phyloP scores from a whole-genome alignment of 345 rosid species.

The Eutrema japonicum region DNA sequence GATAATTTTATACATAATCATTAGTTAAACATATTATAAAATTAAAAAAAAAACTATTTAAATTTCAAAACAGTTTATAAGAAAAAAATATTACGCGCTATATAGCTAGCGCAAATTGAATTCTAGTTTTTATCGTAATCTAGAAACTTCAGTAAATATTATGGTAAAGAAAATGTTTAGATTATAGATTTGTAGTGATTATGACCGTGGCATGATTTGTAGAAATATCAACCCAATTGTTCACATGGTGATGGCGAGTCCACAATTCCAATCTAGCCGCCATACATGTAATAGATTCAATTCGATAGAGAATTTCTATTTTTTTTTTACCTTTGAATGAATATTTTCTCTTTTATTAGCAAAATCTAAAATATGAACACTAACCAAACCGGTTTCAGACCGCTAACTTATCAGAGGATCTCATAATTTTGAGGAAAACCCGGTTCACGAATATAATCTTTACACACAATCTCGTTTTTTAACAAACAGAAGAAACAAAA shows the following conservation, averaged over 20 bases:
- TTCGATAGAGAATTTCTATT: background rate
- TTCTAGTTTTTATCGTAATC: too few species aligned
- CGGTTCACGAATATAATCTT: background rate
- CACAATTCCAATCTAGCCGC: background rate
- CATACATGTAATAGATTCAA: conserved; percentile 1
- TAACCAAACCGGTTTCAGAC: background rate
- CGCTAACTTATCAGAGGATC: background rate
- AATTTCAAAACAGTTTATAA: too few species aligned
- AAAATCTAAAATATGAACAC: background rate
- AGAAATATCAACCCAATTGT: background rate
- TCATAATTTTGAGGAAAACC: background rate
- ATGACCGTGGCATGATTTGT: background rate
- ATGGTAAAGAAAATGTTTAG: too few species aligned
- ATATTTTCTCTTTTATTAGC: background rate
- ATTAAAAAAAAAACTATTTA: too few species aligned
- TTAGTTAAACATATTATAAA: too few species aligned
- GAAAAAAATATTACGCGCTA: too few species aligned
- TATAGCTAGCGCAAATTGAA: too few species aligned
- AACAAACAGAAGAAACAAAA: background rate
- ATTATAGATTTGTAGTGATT: background rate
- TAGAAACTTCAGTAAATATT: too few species aligned
- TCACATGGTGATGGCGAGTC: background rate
- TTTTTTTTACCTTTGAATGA: too few species aligned
- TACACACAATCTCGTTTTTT: conserved; percentile 16
- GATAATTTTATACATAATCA: too few species aligned